Percentiles rank a stretch among this genome's conserved stretches.
phyloP scores from a whole-genome alignment of 1,139 yeast genomes.

The Taphrina populina region DNA sequence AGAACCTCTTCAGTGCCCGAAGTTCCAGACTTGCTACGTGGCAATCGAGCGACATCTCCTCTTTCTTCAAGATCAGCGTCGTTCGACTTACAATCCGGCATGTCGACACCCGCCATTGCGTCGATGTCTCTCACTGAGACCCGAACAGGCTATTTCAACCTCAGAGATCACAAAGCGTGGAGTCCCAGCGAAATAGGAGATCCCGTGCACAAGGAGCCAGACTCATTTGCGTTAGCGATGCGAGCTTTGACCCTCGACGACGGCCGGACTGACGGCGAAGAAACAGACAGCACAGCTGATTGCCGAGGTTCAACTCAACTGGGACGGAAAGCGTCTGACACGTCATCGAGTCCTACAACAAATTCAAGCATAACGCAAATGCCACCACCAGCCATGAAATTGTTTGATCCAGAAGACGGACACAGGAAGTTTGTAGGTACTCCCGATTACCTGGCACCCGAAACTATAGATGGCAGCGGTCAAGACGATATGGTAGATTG shows the following conservation, averaged over 20 bases:
- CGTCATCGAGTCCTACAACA: slow-evolving; percentile 1
- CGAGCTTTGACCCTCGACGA: slow-evolving; percentile 18
- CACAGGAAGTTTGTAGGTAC: slow-evolving; percentile 82
- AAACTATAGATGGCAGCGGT: slow-evolving; percentile 79
- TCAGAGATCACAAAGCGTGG: slow-evolving; percentile 22
- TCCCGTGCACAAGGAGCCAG: neutral
- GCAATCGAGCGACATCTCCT: slow-evolving; percentile 4
- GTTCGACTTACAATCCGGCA: slow-evolving; percentile 34
- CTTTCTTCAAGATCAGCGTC: slow-evolving; percentile 33
- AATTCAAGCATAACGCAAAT: neutral
- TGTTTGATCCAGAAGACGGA: slow-evolving; percentile 64
- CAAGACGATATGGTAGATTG: slow-evolving; percentile 91
- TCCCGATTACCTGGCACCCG: slow-evolving; percentile 97
- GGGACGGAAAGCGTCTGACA: neutral
- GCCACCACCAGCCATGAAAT: slow-evolving; percentile 53
- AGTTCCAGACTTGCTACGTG: slow-evolving; percentile 28
- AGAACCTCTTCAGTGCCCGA: slow-evolving; percentile 40
- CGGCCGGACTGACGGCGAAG: slow-evolving; percentile 10
- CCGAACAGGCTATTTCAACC: slow-evolving; percentile 27
- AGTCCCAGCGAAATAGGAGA: slow-evolving; percentile 3
- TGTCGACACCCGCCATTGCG: slow-evolving; percentile 37
- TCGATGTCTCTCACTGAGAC: slow-evolving; percentile 13
- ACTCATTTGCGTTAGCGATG: slow-evolving; percentile 10
- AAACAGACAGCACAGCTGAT: slow-evolving; percentile 16
- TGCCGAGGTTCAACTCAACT: neutral